These are phyloP conservation scores for Taphrina deformans DNA, from an alignment of 1,139 yeast genomes.

Conservation along the genomic window DNA sequence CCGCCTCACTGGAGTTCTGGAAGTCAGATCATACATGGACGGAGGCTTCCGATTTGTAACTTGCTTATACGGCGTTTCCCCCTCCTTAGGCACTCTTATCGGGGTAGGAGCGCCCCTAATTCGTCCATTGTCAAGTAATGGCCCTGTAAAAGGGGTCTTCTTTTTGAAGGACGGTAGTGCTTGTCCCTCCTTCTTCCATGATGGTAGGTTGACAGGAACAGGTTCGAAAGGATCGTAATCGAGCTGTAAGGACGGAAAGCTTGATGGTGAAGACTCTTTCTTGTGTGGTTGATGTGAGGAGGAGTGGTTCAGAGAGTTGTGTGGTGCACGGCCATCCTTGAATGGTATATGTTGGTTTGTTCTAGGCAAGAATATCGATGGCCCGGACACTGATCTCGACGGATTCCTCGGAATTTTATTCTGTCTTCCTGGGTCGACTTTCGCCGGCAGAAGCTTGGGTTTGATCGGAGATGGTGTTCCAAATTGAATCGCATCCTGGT, in stretches of 20 bases:
- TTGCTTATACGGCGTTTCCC: constrained; percentile 20
- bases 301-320: not conserved
- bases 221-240: constrained; percentile 24
- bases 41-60: not conserved
- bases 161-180: constrained; percentile 26
- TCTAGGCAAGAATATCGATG: constrained; percentile 18
- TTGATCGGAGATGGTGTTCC: constrained; percentile 28
- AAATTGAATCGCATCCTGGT: not conserved
- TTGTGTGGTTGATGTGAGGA: not conserved
- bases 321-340: constrained; percentile 19
- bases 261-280: not conserved
- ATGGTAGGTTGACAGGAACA: constrained; percentile 14
- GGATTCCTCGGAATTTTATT: constrained; percentile 10
- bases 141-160: not conserved
- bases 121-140: constrained; percentile 3
- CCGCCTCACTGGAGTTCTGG: constrained; percentile 1
- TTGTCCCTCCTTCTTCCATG: constrained; percentile 16
- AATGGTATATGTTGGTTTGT: constrained; percentile 11
- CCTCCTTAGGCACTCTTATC: constrained; percentile 22
- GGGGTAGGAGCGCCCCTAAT: constrained; percentile 16
- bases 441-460: not conserved
- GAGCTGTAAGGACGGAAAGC: not conserved
- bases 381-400: not conserved
- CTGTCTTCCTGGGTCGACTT: not conserved
- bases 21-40: constrained; percentile 7